Evolutionary conservation across 225 moss, liverwort and hornwort genomes (phyloP), one percentile per base, ranked within the genome.

Genomic region (Antitrichia curtipendula): DNA sequence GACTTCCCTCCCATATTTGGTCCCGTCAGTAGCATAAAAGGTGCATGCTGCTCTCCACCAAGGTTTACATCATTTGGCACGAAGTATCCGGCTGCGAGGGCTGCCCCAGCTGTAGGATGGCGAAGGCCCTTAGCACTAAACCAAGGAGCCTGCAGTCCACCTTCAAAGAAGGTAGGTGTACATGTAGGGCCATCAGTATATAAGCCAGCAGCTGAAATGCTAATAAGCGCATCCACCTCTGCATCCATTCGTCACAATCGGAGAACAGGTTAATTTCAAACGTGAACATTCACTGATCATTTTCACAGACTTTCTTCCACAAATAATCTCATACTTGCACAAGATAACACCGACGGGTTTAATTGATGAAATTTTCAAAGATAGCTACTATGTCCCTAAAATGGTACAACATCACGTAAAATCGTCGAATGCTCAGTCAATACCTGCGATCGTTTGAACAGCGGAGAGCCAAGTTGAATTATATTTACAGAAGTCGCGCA

Each of bases 1-100:
- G 99, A 99, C 91, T 99, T 99, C 63, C 99, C 99, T 83, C 99
- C 99, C 99, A 99, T 99, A 82, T 99, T 99, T 62, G 99, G 99
- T 62, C 99, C 99, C 77, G 96, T 99, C 87, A 99, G 92, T 71
- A 99, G 89, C 92, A 99, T 97, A 71, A 99, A 99, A 28, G 96
- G 94, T 50, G 97, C 90, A 59, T 91, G 89, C 74, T 90, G 90
- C 81, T 89, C 88, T 79, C 97, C 95, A 88, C 99, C 99, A 71
- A 99, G 91, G 56, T 76, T 90, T 36, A 97, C 85, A 91, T 99
- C 92, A 86, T 99, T 99, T 52, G 99, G 99, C 81, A 99, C 99
- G n/a, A 99, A 95, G 82, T 91, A 90, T 74, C 96, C 94, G 61
- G 93, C 94, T 83, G 93, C 86, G 74, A 95, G 92, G 76, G 91